phyloP scores from a whole-genome alignment of 306 rosid species.

The Trifolium pratense region DNA sequence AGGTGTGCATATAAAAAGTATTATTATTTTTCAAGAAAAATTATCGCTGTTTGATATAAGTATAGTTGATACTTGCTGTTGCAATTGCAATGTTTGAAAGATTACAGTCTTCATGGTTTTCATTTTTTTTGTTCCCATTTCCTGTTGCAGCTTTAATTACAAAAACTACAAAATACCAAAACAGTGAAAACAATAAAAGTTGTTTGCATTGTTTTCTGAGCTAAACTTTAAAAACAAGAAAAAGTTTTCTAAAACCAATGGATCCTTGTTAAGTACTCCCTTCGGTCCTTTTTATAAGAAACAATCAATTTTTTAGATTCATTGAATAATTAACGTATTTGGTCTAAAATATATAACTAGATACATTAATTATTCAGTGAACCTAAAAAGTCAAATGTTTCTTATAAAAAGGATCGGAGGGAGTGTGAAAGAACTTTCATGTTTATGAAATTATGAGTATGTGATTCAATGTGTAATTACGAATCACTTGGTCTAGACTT shows the following conservation, averaged over 20 bases:
- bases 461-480: conserved; percentile 8
- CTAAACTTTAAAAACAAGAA: not conserved
- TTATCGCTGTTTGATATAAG: not conserved
- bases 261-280: conserved; percentile 29
- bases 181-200: not conserved
- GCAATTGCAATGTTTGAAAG: conserved; percentile 13
- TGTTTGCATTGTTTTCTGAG: not conserved
- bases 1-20: conserved; percentile 58
- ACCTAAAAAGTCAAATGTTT: too few relatives aligned
- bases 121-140: not conserved
- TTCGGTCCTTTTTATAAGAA: too few relatives aligned
- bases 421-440: conserved; percentile 17
- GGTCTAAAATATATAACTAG: too few relatives aligned
- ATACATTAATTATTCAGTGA: too few relatives aligned
- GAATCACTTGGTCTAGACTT: conserved; percentile 21
- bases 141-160: not conserved
- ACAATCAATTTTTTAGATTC: too few relatives aligned
- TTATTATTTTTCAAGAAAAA: conserved; percentile 28
- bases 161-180: not conserved
- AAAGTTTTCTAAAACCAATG: not conserved
- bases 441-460: not conserved
- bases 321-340: too few relatives aligned
- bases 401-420: too few relatives aligned
- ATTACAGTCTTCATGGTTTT: conserved; percentile 11
- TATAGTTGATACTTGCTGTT: conserved; percentile 21